Evolutionary conservation across 2,329 filamentous ascomycete species (phyloP).

Genomic region (Pleoardoris graminearum): DNA sequence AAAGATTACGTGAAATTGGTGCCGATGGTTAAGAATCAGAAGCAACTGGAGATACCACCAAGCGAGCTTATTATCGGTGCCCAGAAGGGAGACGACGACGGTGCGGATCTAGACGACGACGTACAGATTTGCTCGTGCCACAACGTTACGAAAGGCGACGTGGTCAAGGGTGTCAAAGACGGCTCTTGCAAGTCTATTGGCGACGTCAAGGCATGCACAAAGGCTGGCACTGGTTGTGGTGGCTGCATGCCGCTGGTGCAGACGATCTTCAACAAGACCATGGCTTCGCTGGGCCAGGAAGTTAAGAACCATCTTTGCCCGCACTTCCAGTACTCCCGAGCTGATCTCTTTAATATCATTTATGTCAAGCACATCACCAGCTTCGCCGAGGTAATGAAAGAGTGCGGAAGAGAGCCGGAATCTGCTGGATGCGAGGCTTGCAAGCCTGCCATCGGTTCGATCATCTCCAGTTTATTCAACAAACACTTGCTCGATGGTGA

Average conservation of each 20-base stretch:
- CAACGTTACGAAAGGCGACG: constrained; percentile 85
- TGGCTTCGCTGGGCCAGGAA: constrained; percentile 82
- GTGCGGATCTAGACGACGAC: constrained; percentile 78
- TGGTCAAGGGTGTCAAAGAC: constrained; percentile 72
- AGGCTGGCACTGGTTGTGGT: constrained; percentile 87
- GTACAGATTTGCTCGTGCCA: constrained; percentile 92
- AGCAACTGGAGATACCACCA: constrained; percentile 74
- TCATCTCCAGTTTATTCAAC: constrained; percentile 82
- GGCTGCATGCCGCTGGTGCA: constrained; percentile 88
- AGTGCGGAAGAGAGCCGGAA: constrained; percentile 69
- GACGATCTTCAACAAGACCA: constrained; percentile 86
- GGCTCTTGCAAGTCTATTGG: constrained; percentile 80
- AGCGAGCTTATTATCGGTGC: constrained; percentile 82
- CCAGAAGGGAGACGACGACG: constrained; percentile 73
- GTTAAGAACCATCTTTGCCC: constrained; percentile 84
- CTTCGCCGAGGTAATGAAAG: constrained; percentile 75
- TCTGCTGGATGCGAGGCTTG: constrained; percentile 85
- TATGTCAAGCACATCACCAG: constrained; percentile 77
- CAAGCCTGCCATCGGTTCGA: constrained; percentile 80
- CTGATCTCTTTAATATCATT: constrained; percentile 88
- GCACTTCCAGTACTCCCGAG: constrained; percentile 81
- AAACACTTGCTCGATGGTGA: constrained; percentile 75
- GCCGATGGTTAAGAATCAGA: constrained; percentile 82
- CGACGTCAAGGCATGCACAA: constrained; percentile 86
- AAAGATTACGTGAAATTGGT: constrained; percentile 88